These are phyloP conservation scores for Madurella fahalii DNA, from an alignment of 2,329 filamentous ascomycete genomes.

Conservation along the genomic window DNA sequence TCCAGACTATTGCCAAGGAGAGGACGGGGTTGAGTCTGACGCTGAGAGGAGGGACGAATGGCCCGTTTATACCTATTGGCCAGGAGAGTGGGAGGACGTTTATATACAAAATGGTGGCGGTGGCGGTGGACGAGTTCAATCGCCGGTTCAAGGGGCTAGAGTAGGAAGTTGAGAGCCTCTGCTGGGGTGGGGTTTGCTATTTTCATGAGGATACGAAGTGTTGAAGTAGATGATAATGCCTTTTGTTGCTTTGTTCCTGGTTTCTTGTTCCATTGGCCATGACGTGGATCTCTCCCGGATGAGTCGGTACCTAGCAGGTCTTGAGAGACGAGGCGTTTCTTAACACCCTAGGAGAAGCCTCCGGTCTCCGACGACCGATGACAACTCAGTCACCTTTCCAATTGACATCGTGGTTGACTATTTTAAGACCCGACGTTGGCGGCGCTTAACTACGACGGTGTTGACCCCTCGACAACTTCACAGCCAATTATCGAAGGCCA, in stretches of 20 bases:
- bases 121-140: slow-evolving; percentile 66
- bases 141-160: slow-evolving; percentile 50
- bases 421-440: background rate
- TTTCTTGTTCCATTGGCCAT: background rate
- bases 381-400: no score
- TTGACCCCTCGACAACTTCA: background rate
- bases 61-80: slow-evolving; percentile 90
- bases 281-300: background rate
- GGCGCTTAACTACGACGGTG: background rate
- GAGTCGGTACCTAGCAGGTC: no score
- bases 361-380: no score
- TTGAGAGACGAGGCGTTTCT: no score
- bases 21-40: slow-evolving; percentile 87
- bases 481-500: background rate
- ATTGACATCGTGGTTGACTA: background rate
- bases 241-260: background rate
- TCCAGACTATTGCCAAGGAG: slow-evolving; percentile 97
- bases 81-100: slow-evolving; percentile 71
- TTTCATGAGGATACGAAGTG: background rate
- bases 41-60: slow-evolving; percentile 84
- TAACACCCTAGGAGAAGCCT: no score
- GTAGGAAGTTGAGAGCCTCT: slow-evolving; percentile 11
- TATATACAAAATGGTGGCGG: slow-evolving; percentile 60
- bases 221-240: background rate
- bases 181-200: background rate